A percentile compares a stretch with the other conserved stretches of the same genome.
These are phyloP conservation scores for Brasenia schreberi DNA, from an alignment of 164 flowering plant species.

Conservation along the genomic window DNA sequence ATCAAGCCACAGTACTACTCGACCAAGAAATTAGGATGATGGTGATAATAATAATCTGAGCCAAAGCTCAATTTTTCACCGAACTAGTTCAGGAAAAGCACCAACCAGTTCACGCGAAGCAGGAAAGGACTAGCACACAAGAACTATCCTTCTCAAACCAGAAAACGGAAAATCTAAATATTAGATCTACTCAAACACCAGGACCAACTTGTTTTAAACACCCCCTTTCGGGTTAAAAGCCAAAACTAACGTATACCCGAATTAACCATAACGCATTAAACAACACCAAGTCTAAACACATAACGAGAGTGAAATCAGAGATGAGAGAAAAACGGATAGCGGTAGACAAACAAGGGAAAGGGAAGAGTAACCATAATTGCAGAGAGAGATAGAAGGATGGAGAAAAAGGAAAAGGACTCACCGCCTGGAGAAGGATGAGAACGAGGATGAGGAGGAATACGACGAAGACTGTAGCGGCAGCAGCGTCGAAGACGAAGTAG, in stretches of 20 bases:
- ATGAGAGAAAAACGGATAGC: background rate
- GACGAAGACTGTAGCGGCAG: slow-evolving; percentile 11
- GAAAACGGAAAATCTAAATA: too few relatives aligned
- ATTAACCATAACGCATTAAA: background rate
- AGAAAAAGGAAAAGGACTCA: slow-evolving; percentile 25
- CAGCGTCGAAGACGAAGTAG: slow-evolving; percentile 74
- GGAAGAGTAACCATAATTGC: background rate
- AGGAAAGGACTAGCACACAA: background rate
- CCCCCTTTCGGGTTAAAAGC: background rate
- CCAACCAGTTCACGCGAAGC: background rate
- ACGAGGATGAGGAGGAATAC: slow-evolving; percentile 3
- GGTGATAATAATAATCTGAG: background rate
- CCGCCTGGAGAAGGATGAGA: slow-evolving; percentile 39
- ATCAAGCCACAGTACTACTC: too few relatives aligned
- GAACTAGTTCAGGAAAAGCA: background rate
- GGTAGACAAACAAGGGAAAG: background rate
- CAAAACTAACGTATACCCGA: background rate
- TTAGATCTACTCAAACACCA: background rate
- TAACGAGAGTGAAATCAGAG: background rate
- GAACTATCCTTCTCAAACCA: background rate
- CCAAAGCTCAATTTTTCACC: background rate
- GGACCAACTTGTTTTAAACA: background rate
- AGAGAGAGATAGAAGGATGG: background rate
- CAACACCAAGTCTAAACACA: background rate
- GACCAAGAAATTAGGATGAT: too few relatives aligned